phyloP scores from a whole-genome alignment of 2,329 filamentous ascomycete species.

The Colletotrichum sojae region DNA sequence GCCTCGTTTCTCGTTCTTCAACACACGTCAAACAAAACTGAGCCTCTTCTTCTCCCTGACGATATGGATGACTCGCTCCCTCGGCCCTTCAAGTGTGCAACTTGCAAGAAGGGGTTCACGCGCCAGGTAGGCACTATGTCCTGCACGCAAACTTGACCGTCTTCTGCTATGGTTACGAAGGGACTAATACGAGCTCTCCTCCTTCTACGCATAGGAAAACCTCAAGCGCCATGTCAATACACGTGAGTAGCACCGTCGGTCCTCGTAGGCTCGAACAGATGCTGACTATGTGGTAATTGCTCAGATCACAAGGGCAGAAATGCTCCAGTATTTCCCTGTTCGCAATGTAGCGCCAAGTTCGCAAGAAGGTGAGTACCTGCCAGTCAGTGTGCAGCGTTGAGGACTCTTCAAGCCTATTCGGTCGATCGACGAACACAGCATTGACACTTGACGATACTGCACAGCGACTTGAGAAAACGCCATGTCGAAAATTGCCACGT shows the following conservation, averaged over 20 bases:
- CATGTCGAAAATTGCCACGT: slow-evolving; percentile 28
- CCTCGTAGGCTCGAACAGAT: too few species aligned
- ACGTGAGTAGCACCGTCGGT: background rate
- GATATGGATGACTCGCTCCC: slow-evolving; percentile 20
- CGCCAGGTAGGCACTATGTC: slow-evolving; percentile 14
- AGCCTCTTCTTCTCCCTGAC: background rate
- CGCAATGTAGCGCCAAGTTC: slow-evolving; percentile 19
- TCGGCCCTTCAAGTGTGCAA: slow-evolving; percentile 31
- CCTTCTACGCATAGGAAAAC: slow-evolving; percentile 17
- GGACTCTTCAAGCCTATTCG: too few species aligned
- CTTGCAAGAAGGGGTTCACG: slow-evolving; percentile 29
- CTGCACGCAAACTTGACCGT: background rate
- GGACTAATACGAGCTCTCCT: slow-evolving; percentile 5
- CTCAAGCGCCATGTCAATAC: slow-evolving; percentile 35
- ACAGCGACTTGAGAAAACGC: slow-evolving; percentile 24
- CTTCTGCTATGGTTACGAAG: background rate
- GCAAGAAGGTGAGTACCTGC: slow-evolving; percentile 5
- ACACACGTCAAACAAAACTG: background rate
- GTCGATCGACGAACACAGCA: background rate
- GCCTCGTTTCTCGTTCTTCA: slow-evolving; percentile 17
- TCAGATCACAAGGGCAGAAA: slow-evolving; percentile 28
- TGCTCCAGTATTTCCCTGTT: slow-evolving; percentile 22
- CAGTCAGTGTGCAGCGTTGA: too few species aligned
- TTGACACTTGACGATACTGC: background rate
- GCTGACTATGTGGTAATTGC: background rate